A percentile compares a stretch with the other conserved stretches of the same genome.
phyloP scores from a whole-genome alignment of 176 grass and related monocot species.

The Tuctoria greenei region DNA sequence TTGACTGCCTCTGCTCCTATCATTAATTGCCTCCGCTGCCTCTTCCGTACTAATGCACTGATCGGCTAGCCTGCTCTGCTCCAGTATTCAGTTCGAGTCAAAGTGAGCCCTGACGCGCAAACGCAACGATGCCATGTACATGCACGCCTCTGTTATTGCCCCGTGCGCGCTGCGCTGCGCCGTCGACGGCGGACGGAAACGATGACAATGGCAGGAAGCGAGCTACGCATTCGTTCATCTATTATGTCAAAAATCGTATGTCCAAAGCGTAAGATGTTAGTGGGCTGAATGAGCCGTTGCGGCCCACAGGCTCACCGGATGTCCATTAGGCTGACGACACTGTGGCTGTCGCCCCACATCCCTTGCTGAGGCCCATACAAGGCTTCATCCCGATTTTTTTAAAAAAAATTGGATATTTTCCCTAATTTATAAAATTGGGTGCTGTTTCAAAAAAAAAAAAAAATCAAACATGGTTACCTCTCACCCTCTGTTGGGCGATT shows the following conservation, averaged over 20 bases:
- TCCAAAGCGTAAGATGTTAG: neutral
- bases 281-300: neutral
- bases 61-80: neutral
- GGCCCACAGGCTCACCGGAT: neutral
- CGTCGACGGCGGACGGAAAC: too few relatives aligned
- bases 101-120: too few relatives aligned
- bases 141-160: too few relatives aligned
- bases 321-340: neutral
- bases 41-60: neutral
- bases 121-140: too few relatives aligned
- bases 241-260: neutral
- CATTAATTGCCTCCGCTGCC: neutral
- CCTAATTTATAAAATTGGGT: too few relatives aligned
- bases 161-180: too few relatives aligned
- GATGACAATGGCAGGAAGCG: neutral
- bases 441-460: too few relatives aligned
- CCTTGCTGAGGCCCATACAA: neutral
- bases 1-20: neutral
- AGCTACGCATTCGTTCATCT: neutral
- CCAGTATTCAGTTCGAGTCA: too few relatives aligned
- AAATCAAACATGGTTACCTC: too few relatives aligned
- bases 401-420: too few relatives aligned
- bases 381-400: too few relatives aligned
- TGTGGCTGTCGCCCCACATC: neutral
- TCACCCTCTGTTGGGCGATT: too few relatives aligned